A percentile compares a stretch with the other conserved stretches of the same genome.
Evolutionary conservation across 2,329 filamentous ascomycete species (phyloP).

Genomic region (Dactylellina leptospora): DNA sequence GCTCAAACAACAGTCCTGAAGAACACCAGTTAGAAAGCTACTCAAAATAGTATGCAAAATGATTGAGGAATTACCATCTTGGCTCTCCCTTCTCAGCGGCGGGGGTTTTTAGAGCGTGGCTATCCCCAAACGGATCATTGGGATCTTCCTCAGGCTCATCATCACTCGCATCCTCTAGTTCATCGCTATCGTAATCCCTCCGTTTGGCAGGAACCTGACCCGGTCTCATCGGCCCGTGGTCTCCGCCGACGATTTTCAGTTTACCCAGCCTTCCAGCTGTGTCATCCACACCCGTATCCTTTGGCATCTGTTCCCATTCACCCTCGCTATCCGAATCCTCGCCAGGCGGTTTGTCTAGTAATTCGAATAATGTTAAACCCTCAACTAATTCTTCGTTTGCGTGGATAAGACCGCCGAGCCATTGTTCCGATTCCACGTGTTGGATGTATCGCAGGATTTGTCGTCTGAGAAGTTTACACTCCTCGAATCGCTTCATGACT

Average conservation of each 20-base stretch:
- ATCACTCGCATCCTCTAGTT: constrained; percentile 62
- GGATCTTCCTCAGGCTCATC: constrained; percentile 74
- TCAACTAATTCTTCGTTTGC: constrained; percentile 96
- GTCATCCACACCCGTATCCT: constrained; percentile 63
- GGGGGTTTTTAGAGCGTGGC: constrained; percentile 73
- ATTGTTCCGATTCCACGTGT: constrained; percentile 87
- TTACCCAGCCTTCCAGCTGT: constrained; percentile 64
- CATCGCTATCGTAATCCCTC: constrained; percentile 65
- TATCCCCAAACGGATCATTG: constrained; percentile 87
- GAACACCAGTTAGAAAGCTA: no score
- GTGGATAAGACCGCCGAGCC: constrained; percentile 86
- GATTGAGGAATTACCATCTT: constrained; percentile 40
- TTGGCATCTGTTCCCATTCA: constrained; percentile 70
- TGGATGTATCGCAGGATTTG: constrained; percentile 93
- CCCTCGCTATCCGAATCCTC: constrained; percentile 75
- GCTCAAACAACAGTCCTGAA: no score
- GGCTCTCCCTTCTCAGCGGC: constrained; percentile 61
- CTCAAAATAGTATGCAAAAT: not conserved
- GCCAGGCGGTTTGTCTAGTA: constrained; percentile 86
- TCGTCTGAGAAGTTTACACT: constrained; percentile 82
- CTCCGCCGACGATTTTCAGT: constrained; percentile 63
- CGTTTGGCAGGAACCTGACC: constrained; percentile 58
- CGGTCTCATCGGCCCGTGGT: constrained; percentile 58
- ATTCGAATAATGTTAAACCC: constrained; percentile 91
- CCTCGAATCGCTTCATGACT: constrained; percentile 80